Evolutionary conservation across 179 eudicot species (phyloP).

Genomic region (Beta corolliflora): DNA sequence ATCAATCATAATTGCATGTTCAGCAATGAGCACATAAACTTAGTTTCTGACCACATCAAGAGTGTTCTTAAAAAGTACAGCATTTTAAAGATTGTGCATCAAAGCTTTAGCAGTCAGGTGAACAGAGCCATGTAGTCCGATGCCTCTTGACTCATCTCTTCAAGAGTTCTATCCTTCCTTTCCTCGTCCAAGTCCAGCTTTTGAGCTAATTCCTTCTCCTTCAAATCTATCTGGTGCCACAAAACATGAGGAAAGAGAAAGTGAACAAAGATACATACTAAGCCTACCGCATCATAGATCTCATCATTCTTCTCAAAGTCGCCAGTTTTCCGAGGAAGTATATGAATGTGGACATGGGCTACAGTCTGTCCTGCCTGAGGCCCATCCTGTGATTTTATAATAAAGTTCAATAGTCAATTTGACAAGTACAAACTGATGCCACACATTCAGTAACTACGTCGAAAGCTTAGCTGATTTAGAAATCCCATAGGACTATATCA

Average conservation of each 20-base stretch:
- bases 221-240: conserved; percentile 61
- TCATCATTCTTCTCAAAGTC: conserved; percentile 92
- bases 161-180: conserved; percentile 75
- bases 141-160: conserved; percentile 90
- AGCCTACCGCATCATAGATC: conserved; percentile 84
- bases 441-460: neutral
- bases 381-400: conserved; percentile 62
- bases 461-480: neutral
- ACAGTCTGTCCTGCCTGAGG: conserved; percentile 95
- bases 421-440: neutral
- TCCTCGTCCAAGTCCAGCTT: conserved; percentile 87
- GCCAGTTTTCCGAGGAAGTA: conserved; percentile 71
- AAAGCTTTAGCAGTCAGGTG: conserved; percentile 20
- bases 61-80: too few relatives aligned
- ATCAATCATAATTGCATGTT: too few relatives aligned
- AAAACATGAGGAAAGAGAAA: neutral
- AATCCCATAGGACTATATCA: neutral
- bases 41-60: too few relatives aligned
- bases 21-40: too few relatives aligned
- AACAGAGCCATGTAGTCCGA: conserved; percentile 68
- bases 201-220: conserved; percentile 83
- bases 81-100: neutral
- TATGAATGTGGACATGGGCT: conserved; percentile 89
- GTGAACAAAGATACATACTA: neutral
- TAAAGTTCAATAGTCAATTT: conserved; percentile 11